These are phyloP conservation scores for Cyclotella cryptica DNA, from an alignment of 108 stramenopile species.

Conservation along the genomic window DNA sequence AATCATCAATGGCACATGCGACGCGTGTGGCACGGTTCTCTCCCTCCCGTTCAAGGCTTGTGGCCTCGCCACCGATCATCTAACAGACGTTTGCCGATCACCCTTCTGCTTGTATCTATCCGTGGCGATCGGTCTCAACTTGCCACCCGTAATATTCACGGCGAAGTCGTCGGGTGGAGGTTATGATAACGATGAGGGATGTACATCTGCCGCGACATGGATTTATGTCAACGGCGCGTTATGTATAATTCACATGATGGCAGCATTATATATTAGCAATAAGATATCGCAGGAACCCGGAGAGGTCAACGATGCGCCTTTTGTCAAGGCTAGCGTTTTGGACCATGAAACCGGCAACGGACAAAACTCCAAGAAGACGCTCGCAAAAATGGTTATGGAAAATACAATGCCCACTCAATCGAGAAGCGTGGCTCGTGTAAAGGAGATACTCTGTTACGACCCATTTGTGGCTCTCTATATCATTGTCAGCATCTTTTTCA, in stretches of 20 bases:
- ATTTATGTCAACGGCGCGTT: conserved; percentile 57
- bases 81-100: conserved; percentile 30
- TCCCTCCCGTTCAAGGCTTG: conserved; percentile 62
- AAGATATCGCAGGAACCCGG: conserved; percentile 44
- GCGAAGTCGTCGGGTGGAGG: conserved; percentile 11
- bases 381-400: background rate
- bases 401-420: conserved; percentile 9
- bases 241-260: conserved; percentile 60
- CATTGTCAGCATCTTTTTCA: conserved; percentile 55
- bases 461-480: conserved; percentile 76
- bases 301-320: background rate
- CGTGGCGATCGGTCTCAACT: conserved; percentile 61
- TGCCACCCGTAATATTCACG: conserved; percentile 51
- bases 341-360: background rate
- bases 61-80: conserved; percentile 43
- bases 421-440: conserved; percentile 48
- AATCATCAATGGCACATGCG: conserved; percentile 44
- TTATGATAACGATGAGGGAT: conserved; percentile 16
- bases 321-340: background rate
- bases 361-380: background rate
- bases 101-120: conserved; percentile 73
- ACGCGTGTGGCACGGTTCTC: conserved; percentile 46
- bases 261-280: conserved; percentile 60
- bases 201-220: conserved; percentile 42
- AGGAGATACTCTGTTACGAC: conserved; percentile 76